Evolutionary conservation across 139 green algal genomes (phyloP).

Genomic region (Chlorella sp.): DNA sequence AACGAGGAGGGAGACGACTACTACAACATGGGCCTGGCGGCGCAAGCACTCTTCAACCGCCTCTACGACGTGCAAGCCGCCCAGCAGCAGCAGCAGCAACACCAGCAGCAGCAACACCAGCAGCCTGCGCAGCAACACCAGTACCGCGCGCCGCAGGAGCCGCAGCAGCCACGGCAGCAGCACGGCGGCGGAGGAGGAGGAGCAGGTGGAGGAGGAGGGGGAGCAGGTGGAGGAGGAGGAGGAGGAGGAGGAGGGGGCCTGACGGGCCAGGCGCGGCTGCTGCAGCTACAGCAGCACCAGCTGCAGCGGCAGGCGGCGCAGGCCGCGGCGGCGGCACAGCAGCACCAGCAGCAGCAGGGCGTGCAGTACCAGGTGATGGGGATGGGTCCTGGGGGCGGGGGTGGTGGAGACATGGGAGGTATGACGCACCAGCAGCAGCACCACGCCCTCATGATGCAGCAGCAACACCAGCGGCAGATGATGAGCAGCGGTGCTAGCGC

Average conservation of each 20-base stretch:
- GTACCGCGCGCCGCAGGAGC: neutral
- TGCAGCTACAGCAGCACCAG: slow-evolving; percentile 18
- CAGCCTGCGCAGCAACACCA: neutral
- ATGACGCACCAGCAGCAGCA: neutral
- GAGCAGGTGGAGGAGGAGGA: slow-evolving; percentile 12
- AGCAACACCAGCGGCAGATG: too few relatives aligned
- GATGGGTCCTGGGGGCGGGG: too few relatives aligned
- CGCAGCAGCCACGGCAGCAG: neutral
- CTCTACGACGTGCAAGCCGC: neutral
- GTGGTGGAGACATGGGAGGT: too few relatives aligned
- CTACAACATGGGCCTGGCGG: neutral
- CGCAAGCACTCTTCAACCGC: neutral
- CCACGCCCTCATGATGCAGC: too few relatives aligned
- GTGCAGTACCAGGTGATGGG: neutral
- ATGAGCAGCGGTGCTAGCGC: too few relatives aligned
- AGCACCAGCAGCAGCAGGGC: slow-evolving; percentile 5
- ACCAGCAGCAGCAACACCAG: slow-evolving; percentile 1
- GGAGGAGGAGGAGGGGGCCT: neutral
- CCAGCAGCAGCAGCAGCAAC: neutral
- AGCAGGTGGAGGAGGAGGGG: neutral
- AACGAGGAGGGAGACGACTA: slow-evolving; percentile 7
- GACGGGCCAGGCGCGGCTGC: neutral
- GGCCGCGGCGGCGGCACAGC: slow-evolving; percentile 6
- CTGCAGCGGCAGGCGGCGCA: slow-evolving; percentile 9
- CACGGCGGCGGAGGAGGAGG: neutral